Conservation (phyloP, 305 asterid species). For the Euphrasia arctica region DNA sequence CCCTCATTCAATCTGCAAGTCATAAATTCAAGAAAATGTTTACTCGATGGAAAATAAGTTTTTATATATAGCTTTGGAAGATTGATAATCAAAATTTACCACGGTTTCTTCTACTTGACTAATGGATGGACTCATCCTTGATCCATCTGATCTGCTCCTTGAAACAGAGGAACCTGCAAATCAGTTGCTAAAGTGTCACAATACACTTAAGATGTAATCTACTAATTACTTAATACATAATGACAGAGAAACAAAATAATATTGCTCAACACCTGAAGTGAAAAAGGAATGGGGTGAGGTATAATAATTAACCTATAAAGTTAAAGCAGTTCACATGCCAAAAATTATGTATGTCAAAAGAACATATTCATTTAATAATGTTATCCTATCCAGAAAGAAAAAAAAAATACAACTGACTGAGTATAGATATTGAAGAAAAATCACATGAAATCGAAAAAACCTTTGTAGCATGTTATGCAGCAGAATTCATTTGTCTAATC, state of each 20-base stretch:
- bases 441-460: neutral
- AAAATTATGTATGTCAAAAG: neutral
- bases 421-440: neutral
- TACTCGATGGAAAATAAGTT: constrained; percentile 3
- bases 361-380: no score
- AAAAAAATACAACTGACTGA: constrained; percentile 3
- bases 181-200: constrained; percentile 27
- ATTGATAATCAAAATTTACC: constrained; percentile 37
- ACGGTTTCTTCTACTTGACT: constrained; percentile 59
- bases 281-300: neutral
- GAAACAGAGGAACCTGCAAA: constrained; percentile 65
- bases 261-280: neutral
- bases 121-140: constrained; percentile 51
- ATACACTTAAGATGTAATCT: constrained; percentile 12
- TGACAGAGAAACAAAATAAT: constrained; percentile 6
- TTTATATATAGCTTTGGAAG: constrained; percentile 20
- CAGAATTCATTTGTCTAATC: constrained; percentile 4
- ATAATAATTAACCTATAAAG: neutral
- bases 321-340: constrained; percentile 9
- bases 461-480: constrained; percentile 6
- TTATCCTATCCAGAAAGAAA: constrained; percentile 2
- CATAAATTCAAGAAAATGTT: constrained; percentile 26
- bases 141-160: constrained; percentile 71
- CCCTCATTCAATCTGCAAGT: constrained; percentile 63
- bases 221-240: constrained; percentile 10